Evolutionary conservation across 78 protist species (phyloP).

Genomic region (Guillardia theta): DNA sequence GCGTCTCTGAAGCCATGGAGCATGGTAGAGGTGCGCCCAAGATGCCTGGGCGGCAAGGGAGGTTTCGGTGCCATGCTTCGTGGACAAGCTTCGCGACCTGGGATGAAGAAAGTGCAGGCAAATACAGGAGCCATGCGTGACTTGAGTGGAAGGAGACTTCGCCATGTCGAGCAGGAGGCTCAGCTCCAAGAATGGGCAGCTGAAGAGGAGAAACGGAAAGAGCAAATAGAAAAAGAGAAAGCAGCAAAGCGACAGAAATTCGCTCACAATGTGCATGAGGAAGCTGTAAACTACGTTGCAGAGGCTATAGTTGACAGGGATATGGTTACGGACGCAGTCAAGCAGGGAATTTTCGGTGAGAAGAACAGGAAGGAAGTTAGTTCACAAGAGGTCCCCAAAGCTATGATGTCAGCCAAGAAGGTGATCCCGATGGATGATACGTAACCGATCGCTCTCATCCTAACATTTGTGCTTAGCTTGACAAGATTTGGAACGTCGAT

Average conservation of each 20-base stretch:
- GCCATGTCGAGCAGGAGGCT: constrained; percentile 14
- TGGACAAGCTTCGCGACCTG: constrained; percentile 13
- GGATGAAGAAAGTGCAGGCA: not conserved
- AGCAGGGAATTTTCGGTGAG: not conserved
- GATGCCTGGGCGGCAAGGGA: constrained; percentile 25
- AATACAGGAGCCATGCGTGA: not conserved
- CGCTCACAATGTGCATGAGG: not conserved
- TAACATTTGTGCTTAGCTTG: too few relatives aligned
- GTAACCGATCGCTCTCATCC: not conserved
- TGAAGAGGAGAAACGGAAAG: not conserved
- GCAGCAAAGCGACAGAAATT: not conserved
- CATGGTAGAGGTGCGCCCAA: constrained; percentile 1
- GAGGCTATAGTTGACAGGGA: not conserved
- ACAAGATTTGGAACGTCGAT: too few relatives aligned
- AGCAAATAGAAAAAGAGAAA: not conserved
- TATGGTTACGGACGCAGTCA: not conserved
- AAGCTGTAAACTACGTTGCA: not conserved
- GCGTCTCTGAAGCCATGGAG: too few relatives aligned
- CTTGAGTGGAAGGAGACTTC: constrained; percentile 1
- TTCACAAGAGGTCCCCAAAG: too few relatives aligned
- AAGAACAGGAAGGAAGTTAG: not conserved
- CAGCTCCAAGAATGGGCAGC: not conserved
- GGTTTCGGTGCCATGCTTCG: constrained; percentile 26
- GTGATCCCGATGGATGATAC: not conserved
- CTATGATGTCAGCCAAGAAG: not conserved